Percentiles rank a stretch among this genome's conserved stretches.
These are phyloP conservation scores for Cercospora sp. DNA, from an alignment of 2,329 filamentous ascomycete species.

Conservation along the genomic window DNA sequence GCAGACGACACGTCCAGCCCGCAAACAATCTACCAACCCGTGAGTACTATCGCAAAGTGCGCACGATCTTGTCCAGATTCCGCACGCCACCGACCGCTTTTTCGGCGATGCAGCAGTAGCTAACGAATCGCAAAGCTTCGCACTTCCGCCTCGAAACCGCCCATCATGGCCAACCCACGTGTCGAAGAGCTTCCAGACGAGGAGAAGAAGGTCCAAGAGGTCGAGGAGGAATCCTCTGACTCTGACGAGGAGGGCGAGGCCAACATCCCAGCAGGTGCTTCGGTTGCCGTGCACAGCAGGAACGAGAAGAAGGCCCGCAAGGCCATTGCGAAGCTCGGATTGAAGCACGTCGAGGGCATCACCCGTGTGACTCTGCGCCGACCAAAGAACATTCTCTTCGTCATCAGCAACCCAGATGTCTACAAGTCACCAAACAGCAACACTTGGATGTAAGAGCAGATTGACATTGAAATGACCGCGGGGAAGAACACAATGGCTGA, in stretches of 20 bases:
- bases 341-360: slow-evolving; percentile 95
- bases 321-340: slow-evolving; percentile 96
- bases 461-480: slow-evolving; percentile 11
- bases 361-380: slow-evolving; percentile 96
- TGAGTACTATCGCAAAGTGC: neutral
- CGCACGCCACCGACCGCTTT: neutral
- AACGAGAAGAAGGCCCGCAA: slow-evolving; percentile 99
- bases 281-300: slow-evolving; percentile 91
- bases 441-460: slow-evolving; percentile 81
- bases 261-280: slow-evolving; percentile 77
- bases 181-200: slow-evolving; percentile 96
- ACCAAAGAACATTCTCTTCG: slow-evolving; percentile 99
- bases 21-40: neutral
- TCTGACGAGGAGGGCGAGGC: slow-evolving; percentile 73
- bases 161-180: slow-evolving; percentile 87
- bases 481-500: slow-evolving; percentile 13
- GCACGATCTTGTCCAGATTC: neutral
- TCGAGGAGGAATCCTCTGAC: slow-evolving; percentile 70
- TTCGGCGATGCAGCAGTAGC: neutral
- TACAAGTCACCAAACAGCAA: slow-evolving; percentile 99
- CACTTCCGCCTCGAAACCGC: slow-evolving; percentile 12
- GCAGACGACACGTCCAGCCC: neutral
- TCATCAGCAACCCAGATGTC: slow-evolving; percentile 99
- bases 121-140: slow-evolving; percentile 6
- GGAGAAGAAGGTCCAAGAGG: slow-evolving; percentile 62